Evolutionary conservation across 2,329 filamentous ascomycete genomes (phyloP), one percentile per base, ranked within the genome.

Genomic region (Paraphaeosphaeria minitans): DNA sequence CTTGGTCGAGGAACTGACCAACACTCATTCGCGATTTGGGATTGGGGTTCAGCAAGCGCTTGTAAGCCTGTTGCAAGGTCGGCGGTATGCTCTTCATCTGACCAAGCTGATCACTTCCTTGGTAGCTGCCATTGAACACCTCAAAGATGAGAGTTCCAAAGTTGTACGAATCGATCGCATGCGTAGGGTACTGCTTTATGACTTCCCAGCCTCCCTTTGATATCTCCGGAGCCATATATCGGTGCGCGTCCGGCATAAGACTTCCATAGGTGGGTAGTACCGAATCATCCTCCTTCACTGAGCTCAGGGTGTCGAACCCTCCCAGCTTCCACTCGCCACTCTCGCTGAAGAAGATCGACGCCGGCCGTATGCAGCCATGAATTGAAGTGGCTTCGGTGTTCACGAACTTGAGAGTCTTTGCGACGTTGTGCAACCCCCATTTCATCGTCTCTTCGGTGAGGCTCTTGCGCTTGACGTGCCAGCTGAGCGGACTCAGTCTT

Each of bases 321-420:
- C 90, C 93, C 1, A 99, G 81, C 73, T 96, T 98, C 95, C 95
- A 99, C 79, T 99, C 95, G 58, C 95, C 95, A 72, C 95, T 97
- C 74, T 98, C 94, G 60, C 92, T 93, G 4, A 92, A 95, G 77
- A 93, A 99, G 64, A 99, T 84, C 0, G 94, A 97, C 0, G 91
- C 90, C 21, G 91, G 90, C 62, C 91, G 88, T 53, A 99, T 82
- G 69, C 87, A 92, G 50, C 93, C 95, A 70, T 99, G 95, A 53
- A 99, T 90, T 0, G 93, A 97, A 2, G 89, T 84, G 3, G 93
- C 95, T 66, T 99, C 95, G 49, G 91, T 88, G 71, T 99, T 99
- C 75, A 99, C 92, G 73, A 99, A 99, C 71, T 95, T 97, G 66
- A 98, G 79, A 0, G 95, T 98, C 74, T 92, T 91, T 88, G 95